phyloP scores from a whole-genome alignment of 192 early-diverging fungal genomes.

The Diversispora epigaea region DNA sequence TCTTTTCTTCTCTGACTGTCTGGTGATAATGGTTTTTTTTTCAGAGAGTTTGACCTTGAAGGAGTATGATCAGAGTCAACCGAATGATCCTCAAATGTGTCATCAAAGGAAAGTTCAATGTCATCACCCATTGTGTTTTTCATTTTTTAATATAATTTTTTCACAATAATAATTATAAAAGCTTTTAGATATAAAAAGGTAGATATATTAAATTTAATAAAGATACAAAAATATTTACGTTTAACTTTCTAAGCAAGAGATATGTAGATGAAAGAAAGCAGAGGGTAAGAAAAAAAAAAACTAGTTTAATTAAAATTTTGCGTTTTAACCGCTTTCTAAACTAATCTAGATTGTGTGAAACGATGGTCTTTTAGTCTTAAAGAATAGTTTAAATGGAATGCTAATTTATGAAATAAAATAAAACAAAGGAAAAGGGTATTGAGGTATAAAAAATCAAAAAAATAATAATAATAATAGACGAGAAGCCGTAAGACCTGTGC shows the following conservation, averaged over 20 bases:
- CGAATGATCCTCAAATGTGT: constrained; percentile 28
- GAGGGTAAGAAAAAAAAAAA: neutral
- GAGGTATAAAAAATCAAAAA: neutral
- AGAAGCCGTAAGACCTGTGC: neutral
- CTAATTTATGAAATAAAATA: neutral
- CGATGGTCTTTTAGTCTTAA: neutral
- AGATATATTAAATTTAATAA: neutral
- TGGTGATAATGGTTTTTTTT: constrained; percentile 17
- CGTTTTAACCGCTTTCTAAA: neutral
- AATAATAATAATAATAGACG: neutral
- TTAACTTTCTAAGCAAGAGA: neutral
- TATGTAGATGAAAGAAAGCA: neutral
- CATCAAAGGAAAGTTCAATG: constrained; percentile 29
- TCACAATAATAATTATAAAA: neutral
- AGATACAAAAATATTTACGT: neutral
- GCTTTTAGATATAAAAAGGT: too few species aligned
- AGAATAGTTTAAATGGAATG: neutral
- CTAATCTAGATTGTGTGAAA: constrained; percentile 1
- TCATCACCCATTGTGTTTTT: constrained; percentile 29
- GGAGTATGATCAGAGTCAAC: constrained; percentile 26
- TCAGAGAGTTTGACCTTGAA: constrained; percentile 33
- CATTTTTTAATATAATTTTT: neutral
- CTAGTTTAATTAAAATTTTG: neutral
- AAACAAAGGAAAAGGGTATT: neutral
- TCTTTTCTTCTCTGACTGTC: constrained; percentile 34